phyloP scores from a whole-genome alignment of 164 flowering plant species.

The Chimonanthus salicifolius region DNA sequence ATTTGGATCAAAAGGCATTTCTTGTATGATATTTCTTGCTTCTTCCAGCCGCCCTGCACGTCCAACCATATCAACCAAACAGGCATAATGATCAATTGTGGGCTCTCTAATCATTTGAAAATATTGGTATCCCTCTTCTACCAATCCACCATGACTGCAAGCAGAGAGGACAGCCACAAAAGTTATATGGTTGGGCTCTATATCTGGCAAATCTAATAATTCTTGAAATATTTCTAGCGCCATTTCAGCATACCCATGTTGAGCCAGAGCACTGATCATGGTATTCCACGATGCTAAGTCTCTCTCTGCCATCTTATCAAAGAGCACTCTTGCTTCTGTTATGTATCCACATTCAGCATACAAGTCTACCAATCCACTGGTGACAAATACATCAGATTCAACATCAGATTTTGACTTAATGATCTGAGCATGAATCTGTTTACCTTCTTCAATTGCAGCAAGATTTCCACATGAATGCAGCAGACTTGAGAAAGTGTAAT shows the following conservation, averaged over 20 bases:
- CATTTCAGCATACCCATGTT: constrained; percentile 17
- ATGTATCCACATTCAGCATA: constrained; percentile 26
- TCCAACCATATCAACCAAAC: constrained; percentile 23
- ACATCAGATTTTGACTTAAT: constrained; percentile 12
- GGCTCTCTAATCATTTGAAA: constrained; percentile 20
- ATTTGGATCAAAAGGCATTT: constrained; percentile 25
- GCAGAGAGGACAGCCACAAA: constrained; percentile 26
- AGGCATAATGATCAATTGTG: constrained; percentile 25
- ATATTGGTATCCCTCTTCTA: constrained; percentile 20
- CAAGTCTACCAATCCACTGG: constrained; percentile 20
- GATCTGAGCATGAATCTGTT: constrained; percentile 26
- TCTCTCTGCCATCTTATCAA: constrained; percentile 17
- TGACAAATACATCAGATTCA: constrained; percentile 13
- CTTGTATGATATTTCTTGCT: constrained; percentile 17
- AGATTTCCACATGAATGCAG: constrained; percentile 18
- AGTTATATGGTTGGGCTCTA: constrained; percentile 25
- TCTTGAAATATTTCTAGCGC: constrained; percentile 19
- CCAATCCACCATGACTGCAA: constrained; percentile 24
- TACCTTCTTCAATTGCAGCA: constrained; percentile 28
- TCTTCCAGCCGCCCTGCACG: constrained; percentile 23
- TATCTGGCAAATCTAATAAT: constrained; percentile 9
- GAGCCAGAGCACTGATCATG: constrained; percentile 24
- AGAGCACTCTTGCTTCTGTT: constrained; percentile 17
- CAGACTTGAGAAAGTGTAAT: constrained; percentile 23
- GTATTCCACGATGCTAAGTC: constrained; percentile 28